Evolutionary conservation across 192 early-diverging fungal genomes (phyloP).

Genomic region (Dissophora ornata): DNA sequence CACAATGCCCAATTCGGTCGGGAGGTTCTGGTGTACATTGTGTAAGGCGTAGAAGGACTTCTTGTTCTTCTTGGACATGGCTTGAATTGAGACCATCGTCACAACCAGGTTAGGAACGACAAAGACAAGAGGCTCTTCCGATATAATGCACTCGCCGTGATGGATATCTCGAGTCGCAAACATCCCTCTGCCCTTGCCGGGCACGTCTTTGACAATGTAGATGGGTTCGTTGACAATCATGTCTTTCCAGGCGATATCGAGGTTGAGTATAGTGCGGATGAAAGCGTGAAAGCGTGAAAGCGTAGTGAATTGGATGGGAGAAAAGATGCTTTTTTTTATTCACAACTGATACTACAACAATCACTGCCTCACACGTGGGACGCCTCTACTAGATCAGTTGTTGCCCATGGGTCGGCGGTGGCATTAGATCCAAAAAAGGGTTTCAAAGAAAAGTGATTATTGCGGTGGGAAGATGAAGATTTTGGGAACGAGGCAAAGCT

Average conservation of each 20-base stretch:
- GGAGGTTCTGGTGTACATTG: slow-evolving; percentile 8
- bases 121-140: slow-evolving; percentile 20
- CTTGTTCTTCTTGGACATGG: slow-evolving; percentile 12
- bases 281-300: too few relatives aligned
- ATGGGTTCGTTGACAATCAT: background rate
- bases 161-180: slow-evolving; percentile 26
- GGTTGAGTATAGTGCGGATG: too few relatives aligned
- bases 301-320: too few relatives aligned
- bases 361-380: too few relatives aligned
- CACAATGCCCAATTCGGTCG: slow-evolving; percentile 15
- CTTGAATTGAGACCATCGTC: slow-evolving; percentile 1
- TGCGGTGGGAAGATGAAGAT: too few relatives aligned
- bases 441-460: too few relatives aligned
- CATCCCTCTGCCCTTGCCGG: slow-evolving; percentile 23
- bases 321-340: too few relatives aligned
- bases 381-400: too few relatives aligned
- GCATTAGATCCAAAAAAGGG: too few relatives aligned
- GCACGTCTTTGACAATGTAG: slow-evolving; percentile 19
- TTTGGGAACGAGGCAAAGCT: too few relatives aligned
- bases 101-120: slow-evolving; percentile 1
- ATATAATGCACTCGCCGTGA: slow-evolving; percentile 16
- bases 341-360: too few relatives aligned
- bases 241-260: slow-evolving; percentile 2
- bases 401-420: too few relatives aligned
- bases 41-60: slow-evolving; percentile 15